Percentiles rank a stretch among this genome's conserved stretches.
Conservation (phyloP, 768 basidiomycete genomes). For the Hypholoma sublateritium region DNA sequence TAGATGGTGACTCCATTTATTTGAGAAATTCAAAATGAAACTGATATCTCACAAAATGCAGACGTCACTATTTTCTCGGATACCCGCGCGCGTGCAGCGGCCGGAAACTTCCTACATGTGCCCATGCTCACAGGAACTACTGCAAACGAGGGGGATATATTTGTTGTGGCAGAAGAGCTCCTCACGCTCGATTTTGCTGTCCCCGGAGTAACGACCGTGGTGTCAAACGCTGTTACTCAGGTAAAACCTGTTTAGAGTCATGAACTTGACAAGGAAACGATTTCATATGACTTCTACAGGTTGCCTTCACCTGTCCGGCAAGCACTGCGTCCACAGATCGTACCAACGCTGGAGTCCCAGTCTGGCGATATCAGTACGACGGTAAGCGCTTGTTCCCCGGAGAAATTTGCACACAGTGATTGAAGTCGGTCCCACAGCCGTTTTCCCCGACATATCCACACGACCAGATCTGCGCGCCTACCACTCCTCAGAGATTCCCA, state of each 20-base stretch:
- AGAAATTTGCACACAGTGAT: neutral
- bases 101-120: slow-evolving; percentile 29
- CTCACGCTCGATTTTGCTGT: slow-evolving; percentile 24
- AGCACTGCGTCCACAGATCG: slow-evolving; percentile 26
- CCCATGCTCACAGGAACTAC: slow-evolving; percentile 31
- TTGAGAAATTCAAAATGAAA: neutral
- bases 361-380: slow-evolving; percentile 31
- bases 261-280: neutral
- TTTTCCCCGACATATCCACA: slow-evolving; percentile 36
- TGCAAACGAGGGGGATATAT: slow-evolving; percentile 35
- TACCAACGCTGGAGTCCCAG: slow-evolving; percentile 24
- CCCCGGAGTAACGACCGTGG: slow-evolving; percentile 28
- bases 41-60: neutral
- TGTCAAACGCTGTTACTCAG: slow-evolving; percentile 30
- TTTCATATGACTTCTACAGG: slow-evolving; percentile 12
- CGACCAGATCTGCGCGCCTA: slow-evolving; percentile 34
- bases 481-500: slow-evolving; percentile 38
- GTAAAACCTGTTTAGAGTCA: slow-evolving; percentile 14
- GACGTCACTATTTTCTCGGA: slow-evolving; percentile 35
- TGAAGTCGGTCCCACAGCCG: slow-evolving; percentile 16
- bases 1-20: slow-evolving; percentile 27
- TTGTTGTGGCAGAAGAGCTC: slow-evolving; percentile 28
- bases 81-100: slow-evolving; percentile 20
- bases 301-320: slow-evolving; percentile 31
- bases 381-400: slow-evolving; percentile 9